Base-by-base conservation (phyloP, 139 green algal genomes). In the Dunaliella primolecta region DNA sequence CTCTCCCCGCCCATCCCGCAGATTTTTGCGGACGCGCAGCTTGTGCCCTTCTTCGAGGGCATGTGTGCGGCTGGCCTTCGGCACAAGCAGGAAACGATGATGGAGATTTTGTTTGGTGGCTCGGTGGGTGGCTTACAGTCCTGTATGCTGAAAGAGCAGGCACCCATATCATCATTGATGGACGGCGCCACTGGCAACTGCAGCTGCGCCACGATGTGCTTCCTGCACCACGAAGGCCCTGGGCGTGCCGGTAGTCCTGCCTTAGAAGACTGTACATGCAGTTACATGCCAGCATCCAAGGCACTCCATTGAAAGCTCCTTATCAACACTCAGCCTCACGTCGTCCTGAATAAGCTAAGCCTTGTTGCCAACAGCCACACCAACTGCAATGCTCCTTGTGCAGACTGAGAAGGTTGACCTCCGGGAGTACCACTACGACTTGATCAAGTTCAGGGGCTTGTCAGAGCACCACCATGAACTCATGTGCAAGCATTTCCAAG, bases 1-100 rank as follows among this genome's bases (percentile, higher is more conserved):
- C 46, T 15, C 46, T 64, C 46, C 46, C 7, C 46, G 46, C 46
- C 7, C 46, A n/a, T 15, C 21, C 30, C 25, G 80, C 80, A 84
- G 80, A 78, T 84, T 33, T 84, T 84, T 33, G 23, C 55, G 21
- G 80, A 84, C 27, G 7, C 55, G 2, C 80, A 84, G 31, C 31
- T 84, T 0, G 27, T 56, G 30, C 80, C 80, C 20, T 84, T 84
- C 56, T 84, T 84, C 55, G 80, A 84, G 56, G 80, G 80, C 30
- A 78, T 84, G 29, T 56, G 25, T 2, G 80, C 75, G 56, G 29
- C 36, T 57, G 56, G 25, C 1, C 80, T 84, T 30, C 36, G 80
- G 31, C 80, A 84, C 80, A 84, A 78, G 38, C 80, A 84, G 55
- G 80, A 84, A 70, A 78, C 80, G 20, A 84, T 84, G 80, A 84